A percentile compares a stretch with the other conserved stretches of the same genome.
These are phyloP conservation scores for Kregervanrija delftensis DNA, from an alignment of 805 yeast species.

Conservation along the genomic window DNA sequence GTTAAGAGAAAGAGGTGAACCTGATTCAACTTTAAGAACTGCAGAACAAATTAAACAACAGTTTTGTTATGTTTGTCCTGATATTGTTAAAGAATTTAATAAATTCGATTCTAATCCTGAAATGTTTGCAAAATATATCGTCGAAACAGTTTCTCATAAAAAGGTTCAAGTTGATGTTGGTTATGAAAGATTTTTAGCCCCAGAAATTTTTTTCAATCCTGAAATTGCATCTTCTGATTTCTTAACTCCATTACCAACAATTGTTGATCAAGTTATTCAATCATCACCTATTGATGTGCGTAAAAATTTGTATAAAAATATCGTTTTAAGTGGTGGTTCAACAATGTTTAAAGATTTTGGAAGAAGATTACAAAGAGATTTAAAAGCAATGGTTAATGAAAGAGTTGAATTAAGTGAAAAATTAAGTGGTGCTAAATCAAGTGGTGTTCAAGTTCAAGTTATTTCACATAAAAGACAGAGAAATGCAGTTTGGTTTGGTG, in stretches of 20 bases:
- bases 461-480: slow-evolving; percentile 96
- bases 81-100: slow-evolving; percentile 92
- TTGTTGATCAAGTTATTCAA: slow-evolving; percentile 92
- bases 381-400: slow-evolving; percentile 78
- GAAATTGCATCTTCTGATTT: slow-evolving; percentile 95
- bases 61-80: slow-evolving; percentile 96
- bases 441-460: slow-evolving; percentile 96
- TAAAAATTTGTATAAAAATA: slow-evolving; percentile 90
- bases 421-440: slow-evolving; percentile 66
- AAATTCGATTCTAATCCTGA: slow-evolving; percentile 92
- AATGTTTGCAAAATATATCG: slow-evolving; percentile 87
- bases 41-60: slow-evolving; percentile 97
- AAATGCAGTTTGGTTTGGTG: slow-evolving; percentile 99
- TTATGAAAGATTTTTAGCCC: slow-evolving; percentile 95
- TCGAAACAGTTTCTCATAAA: slow-evolving; percentile 68
- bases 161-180: slow-evolving; percentile 83
- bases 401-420: slow-evolving; percentile 80
- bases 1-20: slow-evolving; percentile 94
- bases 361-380: slow-evolving; percentile 92
- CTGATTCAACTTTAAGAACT: slow-evolving; percentile 86
- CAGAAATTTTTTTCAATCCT: slow-evolving; percentile 98
- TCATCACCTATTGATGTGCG: slow-evolving; percentile 96
- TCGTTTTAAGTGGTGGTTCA: slow-evolving; percentile 95
- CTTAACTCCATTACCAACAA: slow-evolving; percentile 92
- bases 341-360: slow-evolving; percentile 99